These are phyloP conservation scores for Starmerella asiatica DNA, from an alignment of 805 yeast species.

Conservation along the genomic window DNA sequence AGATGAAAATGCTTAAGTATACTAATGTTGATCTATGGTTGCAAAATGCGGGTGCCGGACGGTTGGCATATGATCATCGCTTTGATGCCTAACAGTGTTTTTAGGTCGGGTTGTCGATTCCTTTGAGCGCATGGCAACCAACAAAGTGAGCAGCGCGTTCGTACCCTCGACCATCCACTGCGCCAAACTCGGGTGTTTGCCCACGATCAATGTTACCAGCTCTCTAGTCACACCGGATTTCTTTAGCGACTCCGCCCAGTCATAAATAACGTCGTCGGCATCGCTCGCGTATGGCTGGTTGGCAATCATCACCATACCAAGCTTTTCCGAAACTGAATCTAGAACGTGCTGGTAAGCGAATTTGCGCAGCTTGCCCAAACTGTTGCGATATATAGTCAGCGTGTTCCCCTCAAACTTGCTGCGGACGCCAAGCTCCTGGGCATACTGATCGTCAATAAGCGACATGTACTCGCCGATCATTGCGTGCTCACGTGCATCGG, in stretches of 20 bases:
- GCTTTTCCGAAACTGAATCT: conserved; percentile 6
- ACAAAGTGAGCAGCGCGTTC: conserved; percentile 24
- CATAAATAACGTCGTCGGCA: conserved; percentile 23
- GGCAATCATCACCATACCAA: conserved; percentile 22
- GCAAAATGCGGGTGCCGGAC: too few species aligned
- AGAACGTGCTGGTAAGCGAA: conserved; percentile 15
- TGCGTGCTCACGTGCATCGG: conserved; percentile 43
- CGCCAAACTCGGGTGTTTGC: conserved; percentile 25
- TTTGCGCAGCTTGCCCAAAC: conserved; percentile 35
- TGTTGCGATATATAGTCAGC: conserved; percentile 55
- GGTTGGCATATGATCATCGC: too few species aligned
- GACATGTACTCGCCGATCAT: conserved; percentile 75
- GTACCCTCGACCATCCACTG: conserved; percentile 25
- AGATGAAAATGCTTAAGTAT: too few species aligned
- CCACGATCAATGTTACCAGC: conserved; percentile 23
- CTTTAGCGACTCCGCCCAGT: conserved; percentile 22
- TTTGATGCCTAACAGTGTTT: too few species aligned
- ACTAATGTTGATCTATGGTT: too few species aligned
- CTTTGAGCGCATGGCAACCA: conserved; percentile 15
- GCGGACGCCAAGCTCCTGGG: conserved; percentile 42
- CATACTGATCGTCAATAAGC: conserved; percentile 65
- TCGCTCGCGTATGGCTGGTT: conserved; percentile 21
- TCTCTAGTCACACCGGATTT: conserved; percentile 6
- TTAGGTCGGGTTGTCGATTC: too few species aligned
- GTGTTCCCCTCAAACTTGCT: conserved; percentile 60